A percentile compares a stretch with the other conserved stretches of the same genome.
Evolutionary conservation across 257 asterid species (phyloP).

Genomic region (Coffea eugenioides): DNA sequence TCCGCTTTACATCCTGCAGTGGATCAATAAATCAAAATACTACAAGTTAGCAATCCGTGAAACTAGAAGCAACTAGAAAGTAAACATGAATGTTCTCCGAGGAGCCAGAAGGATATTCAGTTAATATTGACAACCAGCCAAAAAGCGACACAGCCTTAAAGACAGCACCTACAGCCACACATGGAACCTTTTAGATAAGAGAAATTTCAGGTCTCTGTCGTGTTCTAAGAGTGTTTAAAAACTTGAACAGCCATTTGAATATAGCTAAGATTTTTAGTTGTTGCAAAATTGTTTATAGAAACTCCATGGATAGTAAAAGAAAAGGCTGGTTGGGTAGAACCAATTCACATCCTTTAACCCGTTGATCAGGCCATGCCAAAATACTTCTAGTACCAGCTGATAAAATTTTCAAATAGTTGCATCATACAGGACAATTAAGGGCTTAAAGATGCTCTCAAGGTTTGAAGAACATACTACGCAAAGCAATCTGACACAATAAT

Average conservation of each 20-base stretch:
- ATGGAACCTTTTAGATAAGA: not conserved
- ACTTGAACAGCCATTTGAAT: not conserved
- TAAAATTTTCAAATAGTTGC: not conserved
- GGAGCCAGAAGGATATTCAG: not conserved
- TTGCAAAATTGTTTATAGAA: not conserved
- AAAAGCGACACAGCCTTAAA: not conserved
- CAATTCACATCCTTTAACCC: not conserved
- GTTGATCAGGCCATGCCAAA: too few relatives aligned
- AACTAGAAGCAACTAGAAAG: conserved; percentile 1
- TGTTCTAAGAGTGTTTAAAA: too few relatives aligned
- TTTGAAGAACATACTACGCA: not conserved
- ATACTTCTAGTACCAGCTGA: not conserved
- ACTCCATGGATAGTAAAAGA: not conserved
- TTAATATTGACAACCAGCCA: not conserved
- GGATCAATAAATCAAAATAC: conserved; percentile 1
- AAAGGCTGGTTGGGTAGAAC: not conserved
- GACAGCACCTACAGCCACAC: not conserved
- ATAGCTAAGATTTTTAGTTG: not conserved
- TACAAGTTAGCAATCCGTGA: not conserved
- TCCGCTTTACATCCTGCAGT: conserved; percentile 67
- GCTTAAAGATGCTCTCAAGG: not conserved
- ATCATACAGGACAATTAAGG: not conserved
- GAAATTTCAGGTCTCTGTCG: not conserved
- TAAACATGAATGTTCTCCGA: not conserved
- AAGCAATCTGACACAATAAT: not conserved